These are phyloP conservation scores for Panus rudis DNA, from an alignment of 768 basidiomycete species.

Conservation along the genomic window DNA sequence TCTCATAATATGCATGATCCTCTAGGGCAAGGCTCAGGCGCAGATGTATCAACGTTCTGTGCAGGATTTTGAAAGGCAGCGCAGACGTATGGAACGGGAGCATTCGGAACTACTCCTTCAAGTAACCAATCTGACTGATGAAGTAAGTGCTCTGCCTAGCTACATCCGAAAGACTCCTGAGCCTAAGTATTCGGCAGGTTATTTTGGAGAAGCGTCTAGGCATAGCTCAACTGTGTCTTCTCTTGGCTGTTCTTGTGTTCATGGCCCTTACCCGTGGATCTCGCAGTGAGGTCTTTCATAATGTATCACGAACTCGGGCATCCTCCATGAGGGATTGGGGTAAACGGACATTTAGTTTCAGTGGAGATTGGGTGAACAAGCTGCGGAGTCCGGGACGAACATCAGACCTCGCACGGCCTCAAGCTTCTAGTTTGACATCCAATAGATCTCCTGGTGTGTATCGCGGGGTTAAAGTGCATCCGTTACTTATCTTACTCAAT, in stretches of 20 bases:
- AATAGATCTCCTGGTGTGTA: too few relatives aligned
- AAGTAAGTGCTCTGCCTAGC: constrained; percentile 40
- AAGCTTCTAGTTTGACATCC: not conserved
- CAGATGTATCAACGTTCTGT: constrained; percentile 58
- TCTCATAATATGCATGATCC: not conserved
- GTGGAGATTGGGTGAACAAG: constrained; percentile 43
- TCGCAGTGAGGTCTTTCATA: constrained; percentile 21
- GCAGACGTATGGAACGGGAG: constrained; percentile 60
- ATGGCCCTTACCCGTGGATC: constrained; percentile 82
- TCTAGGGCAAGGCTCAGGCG: constrained; percentile 64
- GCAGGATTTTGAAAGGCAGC: constrained; percentile 63
- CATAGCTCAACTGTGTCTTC: constrained; percentile 78
- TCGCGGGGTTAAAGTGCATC: too few relatives aligned
- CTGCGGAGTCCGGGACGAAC: constrained; percentile 29
- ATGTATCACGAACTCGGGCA: constrained; percentile 8
- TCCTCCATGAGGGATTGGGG: constrained; percentile 48
- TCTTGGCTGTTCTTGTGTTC: constrained; percentile 79
- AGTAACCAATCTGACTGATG: constrained; percentile 71
- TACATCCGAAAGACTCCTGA: not conserved
- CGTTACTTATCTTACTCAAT: too few relatives aligned
- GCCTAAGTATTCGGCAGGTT: constrained; percentile 40
- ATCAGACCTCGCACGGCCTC: too few relatives aligned
- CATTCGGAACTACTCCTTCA: constrained; percentile 60
- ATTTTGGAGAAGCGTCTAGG: constrained; percentile 84
- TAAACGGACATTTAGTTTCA: constrained; percentile 46